Evolutionary conservation across 73 alveolate genomes (phyloP).

Genomic region (Paramecium octaurelia): DNA sequence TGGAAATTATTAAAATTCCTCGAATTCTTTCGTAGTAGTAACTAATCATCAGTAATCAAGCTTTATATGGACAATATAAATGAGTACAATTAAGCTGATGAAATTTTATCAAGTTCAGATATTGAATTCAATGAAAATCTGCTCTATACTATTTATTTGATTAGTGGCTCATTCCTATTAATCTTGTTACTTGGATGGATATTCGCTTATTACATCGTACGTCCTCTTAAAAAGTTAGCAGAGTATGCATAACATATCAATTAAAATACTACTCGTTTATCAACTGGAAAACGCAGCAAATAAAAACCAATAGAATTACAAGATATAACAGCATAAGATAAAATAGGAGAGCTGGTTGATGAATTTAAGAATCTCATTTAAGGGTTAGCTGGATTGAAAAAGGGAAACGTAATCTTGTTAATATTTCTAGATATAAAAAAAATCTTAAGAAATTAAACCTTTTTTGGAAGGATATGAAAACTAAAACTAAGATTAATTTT

Average conservation of each 20-base stretch:
- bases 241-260: neutral
- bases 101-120: neutral
- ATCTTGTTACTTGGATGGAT: neutral
- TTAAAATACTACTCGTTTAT: neutral
- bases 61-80: neutral
- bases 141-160: neutral
- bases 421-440: neutral
- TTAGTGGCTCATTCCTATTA: neutral
- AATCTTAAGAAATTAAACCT: neutral
- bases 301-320: neutral
- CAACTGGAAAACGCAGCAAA: neutral
- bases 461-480: neutral
- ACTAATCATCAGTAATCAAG: neutral
- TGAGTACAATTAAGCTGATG: neutral
- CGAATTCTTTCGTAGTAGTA: neutral
- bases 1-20: neutral
- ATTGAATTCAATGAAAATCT: neutral
- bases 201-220: neutral
- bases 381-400: neutral
- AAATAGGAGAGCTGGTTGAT: neutral
- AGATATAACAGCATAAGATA: neutral
- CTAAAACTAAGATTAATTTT: neutral
- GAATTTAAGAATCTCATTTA: neutral
- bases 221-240: constrained; percentile 4
- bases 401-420: neutral